Percentiles rank a stretch among this genome's conserved stretches.
Conservation (phyloP, 352 stramenopile genomes). For the Thalassiosira mediterranea region DNA sequence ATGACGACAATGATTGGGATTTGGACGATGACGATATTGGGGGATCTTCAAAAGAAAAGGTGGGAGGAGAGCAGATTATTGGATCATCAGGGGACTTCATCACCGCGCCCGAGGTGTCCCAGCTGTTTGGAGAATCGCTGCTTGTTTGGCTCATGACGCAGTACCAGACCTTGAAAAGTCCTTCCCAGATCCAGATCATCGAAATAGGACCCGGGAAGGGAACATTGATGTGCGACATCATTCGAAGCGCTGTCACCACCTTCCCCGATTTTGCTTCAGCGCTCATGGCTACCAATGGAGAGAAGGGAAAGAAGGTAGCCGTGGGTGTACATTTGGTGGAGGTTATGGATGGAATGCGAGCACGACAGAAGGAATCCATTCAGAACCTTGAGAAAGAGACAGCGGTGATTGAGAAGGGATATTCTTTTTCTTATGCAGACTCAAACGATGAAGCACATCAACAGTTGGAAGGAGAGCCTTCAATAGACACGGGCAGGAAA, state of each 20-base stretch:
- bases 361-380: conserved; percentile 90
- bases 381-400: conserved; percentile 50
- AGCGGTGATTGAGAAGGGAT: conserved; percentile 49
- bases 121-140: conserved; percentile 85
- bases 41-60: conserved; percentile 14
- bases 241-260: conserved; percentile 86
- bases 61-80: conserved; percentile 78
- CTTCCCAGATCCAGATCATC: conserved; percentile 74
- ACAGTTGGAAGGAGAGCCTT: neutral
- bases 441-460: conserved; percentile 18
- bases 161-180: conserved; percentile 58
- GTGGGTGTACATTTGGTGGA: conserved; percentile 81
- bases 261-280: conserved; percentile 86
- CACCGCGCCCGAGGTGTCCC: conserved; percentile 84
- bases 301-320: conserved; percentile 22
- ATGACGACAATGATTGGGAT: conserved; percentile 49
- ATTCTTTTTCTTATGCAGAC: conserved; percentile 37
- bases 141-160: conserved; percentile 82
- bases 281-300: conserved; percentile 27
- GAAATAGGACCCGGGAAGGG: conserved; percentile 89
- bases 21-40: conserved; percentile 38
- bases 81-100: conserved; percentile 82
- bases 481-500: conserved; percentile 15
- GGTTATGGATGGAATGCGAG: conserved; percentile 84
- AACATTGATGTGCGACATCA: conserved; percentile 92